phyloP scores from a whole-genome alignment of 2,329 filamentous ascomycete genomes.

The Arthroderma sp. region DNA sequence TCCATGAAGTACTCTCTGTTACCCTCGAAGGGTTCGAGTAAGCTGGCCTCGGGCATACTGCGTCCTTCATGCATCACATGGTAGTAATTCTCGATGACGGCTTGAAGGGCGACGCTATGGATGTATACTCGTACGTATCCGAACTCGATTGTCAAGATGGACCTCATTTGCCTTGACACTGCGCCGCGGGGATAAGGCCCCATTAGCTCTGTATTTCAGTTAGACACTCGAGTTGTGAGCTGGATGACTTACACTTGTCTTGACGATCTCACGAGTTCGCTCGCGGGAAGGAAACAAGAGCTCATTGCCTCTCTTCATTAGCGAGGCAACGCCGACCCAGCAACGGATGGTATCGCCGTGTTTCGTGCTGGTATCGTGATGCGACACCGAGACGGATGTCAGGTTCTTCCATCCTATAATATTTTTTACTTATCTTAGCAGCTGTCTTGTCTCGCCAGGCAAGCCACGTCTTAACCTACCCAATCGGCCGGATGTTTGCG shows the following conservation, averaged over 20 bases:
- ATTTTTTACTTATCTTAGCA: constrained; percentile 13
- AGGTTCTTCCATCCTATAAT: constrained; percentile 16
- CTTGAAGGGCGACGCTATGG: constrained; percentile 42
- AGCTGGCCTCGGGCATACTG: constrained; percentile 12
- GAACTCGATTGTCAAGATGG: constrained; percentile 44
- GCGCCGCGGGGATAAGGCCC: constrained; percentile 25
- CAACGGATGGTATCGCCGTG: constrained; percentile 33
- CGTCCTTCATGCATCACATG: constrained; percentile 10
- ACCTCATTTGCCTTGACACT: constrained; percentile 44
- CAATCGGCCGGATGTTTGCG: constrained; percentile 42
- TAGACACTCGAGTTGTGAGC: not conserved
- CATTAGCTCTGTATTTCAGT: constrained; percentile 4
- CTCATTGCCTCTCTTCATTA: constrained; percentile 76
- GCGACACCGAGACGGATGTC: constrained; percentile 15
- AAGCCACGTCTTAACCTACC: constrained; percentile 35
- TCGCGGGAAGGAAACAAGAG: constrained; percentile 68
- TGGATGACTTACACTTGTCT: constrained; percentile 39
- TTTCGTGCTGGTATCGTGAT: constrained; percentile 14
- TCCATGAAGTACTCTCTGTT: constrained; percentile 44
- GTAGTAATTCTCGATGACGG: constrained; percentile 37
- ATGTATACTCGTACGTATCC: constrained; percentile 36
- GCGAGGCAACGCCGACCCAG: constrained; percentile 75
- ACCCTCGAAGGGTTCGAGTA: constrained; percentile 22
- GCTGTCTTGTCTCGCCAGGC: not conserved
- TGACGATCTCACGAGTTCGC: constrained; percentile 69